Conservation (phyloP, 2,329 filamentous ascomycete genomes). For the Cylindrodendrum hubeiense region DNA sequence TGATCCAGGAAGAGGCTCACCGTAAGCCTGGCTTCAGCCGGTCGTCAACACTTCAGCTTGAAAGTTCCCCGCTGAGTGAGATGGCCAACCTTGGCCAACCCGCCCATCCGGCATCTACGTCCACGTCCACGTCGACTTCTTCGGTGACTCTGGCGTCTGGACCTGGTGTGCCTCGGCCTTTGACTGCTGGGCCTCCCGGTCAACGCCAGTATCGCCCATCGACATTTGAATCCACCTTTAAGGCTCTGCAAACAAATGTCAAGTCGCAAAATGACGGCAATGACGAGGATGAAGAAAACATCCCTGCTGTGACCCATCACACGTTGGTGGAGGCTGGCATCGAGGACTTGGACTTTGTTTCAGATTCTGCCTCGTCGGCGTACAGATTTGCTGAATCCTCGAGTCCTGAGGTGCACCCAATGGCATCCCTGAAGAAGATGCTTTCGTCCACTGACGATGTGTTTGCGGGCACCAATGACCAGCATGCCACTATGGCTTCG, state of each 20-base stretch:
- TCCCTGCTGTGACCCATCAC: constrained; percentile 35
- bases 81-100: constrained; percentile 27
- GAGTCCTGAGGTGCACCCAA: constrained; percentile 7
- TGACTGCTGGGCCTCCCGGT: constrained; percentile 68
- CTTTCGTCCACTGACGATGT: constrained; percentile 8
- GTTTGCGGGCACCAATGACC: constrained; percentile 6
- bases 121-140: constrained; percentile 1
- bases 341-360: constrained; percentile 30
- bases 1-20: constrained; percentile 23
- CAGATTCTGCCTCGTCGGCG: constrained; percentile 17
- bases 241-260: constrained; percentile 46
- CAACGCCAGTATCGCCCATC: constrained; percentile 63
- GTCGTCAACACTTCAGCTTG: constrained; percentile 15
- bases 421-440: neutral
- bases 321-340: constrained; percentile 40
- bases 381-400: constrained; percentile 16
- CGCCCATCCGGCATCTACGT: constrained; percentile 25
- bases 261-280: constrained; percentile 37
- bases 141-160: constrained; percentile 47
- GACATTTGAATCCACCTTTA: constrained; percentile 55
- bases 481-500: neutral
- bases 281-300: constrained; percentile 43
- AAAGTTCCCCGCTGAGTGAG: constrained; percentile 27
- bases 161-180: constrained; percentile 60
- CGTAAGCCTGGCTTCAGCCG: constrained; percentile 20